These are phyloP conservation scores for Penicillium malachiteum DNA, from an alignment of 495 filamentous ascomycete genomes.

Conservation along the genomic window DNA sequence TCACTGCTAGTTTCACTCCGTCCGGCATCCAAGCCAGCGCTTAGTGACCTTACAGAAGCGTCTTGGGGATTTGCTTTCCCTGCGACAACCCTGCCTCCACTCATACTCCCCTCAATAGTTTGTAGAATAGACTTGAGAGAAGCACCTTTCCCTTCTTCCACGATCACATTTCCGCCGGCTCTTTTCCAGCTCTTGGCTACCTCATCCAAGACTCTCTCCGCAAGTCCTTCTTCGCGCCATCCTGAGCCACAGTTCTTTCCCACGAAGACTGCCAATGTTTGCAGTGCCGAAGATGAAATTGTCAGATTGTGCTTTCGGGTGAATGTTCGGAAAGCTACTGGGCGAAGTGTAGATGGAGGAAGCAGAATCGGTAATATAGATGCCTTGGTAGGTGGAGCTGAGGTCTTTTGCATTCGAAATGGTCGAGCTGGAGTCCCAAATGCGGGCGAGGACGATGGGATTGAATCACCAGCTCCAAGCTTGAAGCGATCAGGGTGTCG, in stretches of 20 bases:
- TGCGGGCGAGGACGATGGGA: conserved; percentile 85
- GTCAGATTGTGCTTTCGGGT: conserved; percentile 98
- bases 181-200: conserved; percentile 88
- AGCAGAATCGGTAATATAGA: conserved; percentile 86
- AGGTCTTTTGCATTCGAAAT: conserved; percentile 45
- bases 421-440: conserved; percentile 83
- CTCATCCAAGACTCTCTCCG: conserved; percentile 89
- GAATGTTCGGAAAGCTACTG: conserved; percentile 91
- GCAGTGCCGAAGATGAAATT: conserved; percentile 81
- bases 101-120: conserved; percentile 79
- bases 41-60: conserved; percentile 10
- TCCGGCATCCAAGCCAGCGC: conserved; percentile 13
- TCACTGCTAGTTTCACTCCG: conserved; percentile 12
- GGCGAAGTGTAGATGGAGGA: conserved; percentile 80
- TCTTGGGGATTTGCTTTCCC: conserved; percentile 27
- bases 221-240: conserved; percentile 94
- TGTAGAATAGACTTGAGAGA: conserved; percentile 79
- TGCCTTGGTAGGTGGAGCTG: conserved; percentile 56
- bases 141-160: conserved; percentile 72
- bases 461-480: conserved; percentile 47
- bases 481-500: conserved; percentile 30
- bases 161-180: conserved; percentile 76
- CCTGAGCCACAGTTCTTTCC: conserved; percentile 90
- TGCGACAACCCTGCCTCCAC: conserved; percentile 63
- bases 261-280: conserved; percentile 81